phyloP scores from a whole-genome alignment of 2,329 filamentous ascomycete genomes.

The Phialemoniopsis sp. region DNA sequence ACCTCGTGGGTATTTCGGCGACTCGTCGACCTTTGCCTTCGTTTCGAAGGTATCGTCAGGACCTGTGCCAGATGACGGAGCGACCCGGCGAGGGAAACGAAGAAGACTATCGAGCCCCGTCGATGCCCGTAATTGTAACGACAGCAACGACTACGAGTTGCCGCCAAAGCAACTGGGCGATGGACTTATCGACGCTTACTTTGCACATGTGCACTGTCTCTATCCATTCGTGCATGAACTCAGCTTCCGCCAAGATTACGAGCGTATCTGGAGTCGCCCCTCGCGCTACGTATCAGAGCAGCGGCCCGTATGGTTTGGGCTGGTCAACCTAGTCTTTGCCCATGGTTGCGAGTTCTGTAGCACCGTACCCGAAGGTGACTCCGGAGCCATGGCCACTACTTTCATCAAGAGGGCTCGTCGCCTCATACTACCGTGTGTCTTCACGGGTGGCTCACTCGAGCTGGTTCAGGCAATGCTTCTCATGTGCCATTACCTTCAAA shows the following conservation, averaged over 20 bases:
- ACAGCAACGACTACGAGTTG: conserved; percentile 1
- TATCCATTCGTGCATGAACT: conserved; percentile 7
- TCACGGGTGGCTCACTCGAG: conserved; percentile 4
- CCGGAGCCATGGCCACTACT: conserved; percentile 1
- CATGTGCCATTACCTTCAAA: conserved; percentile 8
- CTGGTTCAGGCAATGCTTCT: conserved; percentile 5
- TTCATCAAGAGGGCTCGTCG: conserved; percentile 4
- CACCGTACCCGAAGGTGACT: background rate
- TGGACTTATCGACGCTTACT: conserved; percentile 5
- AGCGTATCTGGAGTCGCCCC: conserved; percentile 3
- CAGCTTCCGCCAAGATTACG: conserved; percentile 5
- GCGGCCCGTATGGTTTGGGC: conserved; percentile 3
- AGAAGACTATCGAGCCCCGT: conserved; percentile 4
- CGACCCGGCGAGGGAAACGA: conserved; percentile 1
- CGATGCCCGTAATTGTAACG: background rate
- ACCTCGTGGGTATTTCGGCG: conserved; percentile 7
- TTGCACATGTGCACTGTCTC: conserved; percentile 6
- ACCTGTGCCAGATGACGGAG: background rate
- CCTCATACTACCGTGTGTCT: conserved; percentile 5
- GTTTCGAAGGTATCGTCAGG: conserved; percentile 4
- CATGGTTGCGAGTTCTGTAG: conserved; percentile 6
- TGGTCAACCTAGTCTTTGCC: conserved; percentile 6
- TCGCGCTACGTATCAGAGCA: background rate
- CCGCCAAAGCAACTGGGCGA: conserved; percentile 4
- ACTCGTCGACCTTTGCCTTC: conserved; percentile 7